Percentiles rank a stretch among this genome's conserved stretches.
Conservation (phyloP, 2,329 filamentous ascomycete genomes). For the Epichloe gansuensis region DNA sequence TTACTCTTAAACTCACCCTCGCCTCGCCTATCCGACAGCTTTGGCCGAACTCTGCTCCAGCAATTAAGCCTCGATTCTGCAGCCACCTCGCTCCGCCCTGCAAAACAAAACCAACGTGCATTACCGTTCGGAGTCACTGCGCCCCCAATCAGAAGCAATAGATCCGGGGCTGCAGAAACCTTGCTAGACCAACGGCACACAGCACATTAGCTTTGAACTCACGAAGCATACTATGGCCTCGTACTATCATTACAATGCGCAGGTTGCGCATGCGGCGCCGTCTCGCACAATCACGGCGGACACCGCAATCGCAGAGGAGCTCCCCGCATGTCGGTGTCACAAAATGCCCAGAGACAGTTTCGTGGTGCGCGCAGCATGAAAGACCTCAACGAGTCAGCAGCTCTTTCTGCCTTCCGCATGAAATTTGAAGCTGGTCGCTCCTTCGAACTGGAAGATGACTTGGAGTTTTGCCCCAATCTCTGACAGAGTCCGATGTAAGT, state of each 20-base stretch:
- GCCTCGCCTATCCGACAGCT: neutral
- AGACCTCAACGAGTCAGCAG: slow-evolving; percentile 68
- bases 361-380: slow-evolving; percentile 77
- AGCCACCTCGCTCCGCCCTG: neutral
- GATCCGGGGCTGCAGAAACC: slow-evolving; percentile 1
- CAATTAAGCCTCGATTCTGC: neutral
- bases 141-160: slow-evolving; percentile 5
- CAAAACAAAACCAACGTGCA: neutral
- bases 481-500: slow-evolving; percentile 89
- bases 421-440: slow-evolving; percentile 86
- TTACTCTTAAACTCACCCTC: neutral
- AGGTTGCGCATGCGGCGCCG: slow-evolving; percentile 44
- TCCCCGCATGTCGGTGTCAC: slow-evolving; percentile 65
- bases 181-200: neutral
- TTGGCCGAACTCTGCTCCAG: neutral
- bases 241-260: slow-evolving; percentile 51
- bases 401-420: slow-evolving; percentile 66
- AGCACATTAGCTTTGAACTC: neutral
- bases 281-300: slow-evolving; percentile 65
- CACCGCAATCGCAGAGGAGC: slow-evolving; percentile 66
- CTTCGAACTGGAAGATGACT: slow-evolving; percentile 90
- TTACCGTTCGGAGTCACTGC: slow-evolving; percentile 8
- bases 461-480: slow-evolving; percentile 88
- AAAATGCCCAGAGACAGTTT: slow-evolving; percentile 79
- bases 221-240: slow-evolving; percentile 38